Evolutionary conservation across 1,139 yeast species (phyloP).

Genomic region (Chernovozyma sophiae-reginae): DNA sequence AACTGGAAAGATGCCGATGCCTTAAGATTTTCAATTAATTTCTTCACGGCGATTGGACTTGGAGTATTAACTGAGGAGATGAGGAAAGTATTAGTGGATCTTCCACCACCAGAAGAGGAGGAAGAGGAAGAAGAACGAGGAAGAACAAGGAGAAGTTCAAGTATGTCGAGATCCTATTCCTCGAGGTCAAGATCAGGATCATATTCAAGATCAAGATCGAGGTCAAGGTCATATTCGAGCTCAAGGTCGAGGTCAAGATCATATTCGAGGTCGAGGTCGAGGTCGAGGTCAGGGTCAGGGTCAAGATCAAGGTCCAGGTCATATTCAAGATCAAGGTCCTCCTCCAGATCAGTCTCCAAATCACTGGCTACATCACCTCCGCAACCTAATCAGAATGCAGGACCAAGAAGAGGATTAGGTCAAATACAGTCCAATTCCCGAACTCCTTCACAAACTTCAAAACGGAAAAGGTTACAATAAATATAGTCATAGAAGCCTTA

Average conservation of each 20-base stretch:
- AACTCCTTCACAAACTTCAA: background rate
- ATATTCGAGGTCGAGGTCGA: conserved; percentile 3
- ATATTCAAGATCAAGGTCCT: conserved; percentile 14
- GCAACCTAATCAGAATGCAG: too few species aligned
- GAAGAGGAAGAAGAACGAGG: conserved; percentile 19
- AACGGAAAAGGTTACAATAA: background rate
- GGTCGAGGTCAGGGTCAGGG: conserved; percentile 2
- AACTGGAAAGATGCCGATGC: conserved; percentile 51
- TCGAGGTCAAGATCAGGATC: conserved; percentile 11
- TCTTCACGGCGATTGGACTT: conserved; percentile 87
- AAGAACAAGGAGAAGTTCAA: conserved; percentile 9
- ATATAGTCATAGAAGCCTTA: too few species aligned
- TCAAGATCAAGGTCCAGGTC: conserved; percentile 9
- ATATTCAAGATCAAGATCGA: conserved; percentile 8
- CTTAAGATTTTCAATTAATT: conserved; percentile 78
- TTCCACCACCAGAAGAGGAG: too few species aligned
- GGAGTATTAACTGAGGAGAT: conserved; percentile 80
- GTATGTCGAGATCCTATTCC: conserved; percentile 10
- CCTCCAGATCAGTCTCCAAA: conserved; percentile 9
- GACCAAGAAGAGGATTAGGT: too few species aligned
- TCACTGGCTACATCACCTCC: conserved; percentile 10
- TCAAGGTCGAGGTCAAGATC: conserved; percentile 5
- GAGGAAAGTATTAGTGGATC: conserved; percentile 52
- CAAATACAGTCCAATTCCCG: conserved; percentile 11
- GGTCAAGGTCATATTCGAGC: background rate